Base-by-base conservation (phyloP, 192 early-diverging fungal species). In the Coemansia sp. region DNA sequence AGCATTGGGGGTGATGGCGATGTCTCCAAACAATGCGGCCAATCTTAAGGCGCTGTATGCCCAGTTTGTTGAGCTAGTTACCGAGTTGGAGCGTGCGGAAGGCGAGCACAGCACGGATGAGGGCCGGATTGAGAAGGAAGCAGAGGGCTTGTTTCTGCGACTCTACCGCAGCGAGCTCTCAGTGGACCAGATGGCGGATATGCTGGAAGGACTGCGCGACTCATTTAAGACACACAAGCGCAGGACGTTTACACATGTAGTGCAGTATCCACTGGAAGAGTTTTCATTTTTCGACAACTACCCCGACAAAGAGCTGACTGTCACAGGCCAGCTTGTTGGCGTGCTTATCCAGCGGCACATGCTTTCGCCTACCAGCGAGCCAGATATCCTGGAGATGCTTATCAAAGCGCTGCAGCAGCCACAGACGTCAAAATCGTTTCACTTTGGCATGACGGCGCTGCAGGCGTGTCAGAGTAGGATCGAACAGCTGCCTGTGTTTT, bases 231-330 rank as follows among this genome's bases (percentile, higher is more conserved):
- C 81, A 23, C 81, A 87, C 22, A 93, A 93, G 62, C 90, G 89
- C 72, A 90, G 95, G 50, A 87, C 92, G 7, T 98, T 88, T 74
- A 84, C 87, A 8, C 94, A 90, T 67, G 95, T 97, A 86, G 88
- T 95, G 8, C 90, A 93, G 74, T 92, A 92, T 57, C 87, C 96
- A 30, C 90, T 99, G 75, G 97, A 98, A 62, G 97, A 99, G 75
- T 96, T 93, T 76, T 88, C 91, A 58, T 97, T 92, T 67, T 95
- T 99, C 59, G 82, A 89, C 25, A 90, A 93, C 74, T 99, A 98
- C 73, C 96, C 95, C 0, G 94, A 94, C 52, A 92, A 89, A 63
- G 92, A 96, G 75, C 83, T 98, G 14, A 82, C 85, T 2, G 88
- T 98, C 23, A 97, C 96, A 0, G 90, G 91, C 50, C 83, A 90